A percentile compares a stretch with the other conserved stretches of the same genome.
Conservation (phyloP, 805 yeast species). For the Tetrapisispora taiwanensis region DNA sequence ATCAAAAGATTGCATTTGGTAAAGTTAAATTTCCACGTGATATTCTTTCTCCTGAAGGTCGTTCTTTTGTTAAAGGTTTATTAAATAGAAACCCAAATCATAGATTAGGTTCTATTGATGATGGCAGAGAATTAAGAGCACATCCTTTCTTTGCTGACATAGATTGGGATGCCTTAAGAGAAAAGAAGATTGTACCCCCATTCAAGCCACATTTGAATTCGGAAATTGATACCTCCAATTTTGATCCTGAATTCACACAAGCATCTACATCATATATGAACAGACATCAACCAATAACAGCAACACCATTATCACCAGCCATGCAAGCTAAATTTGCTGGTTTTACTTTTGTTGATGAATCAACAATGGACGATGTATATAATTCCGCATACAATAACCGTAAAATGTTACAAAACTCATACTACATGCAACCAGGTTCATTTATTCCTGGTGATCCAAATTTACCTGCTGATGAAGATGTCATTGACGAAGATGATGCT, state of each 20-base stretch:
- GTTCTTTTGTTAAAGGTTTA: constrained; percentile 90
- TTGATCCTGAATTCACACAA: constrained; percentile 95
- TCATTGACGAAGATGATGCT: constrained; percentile 46
- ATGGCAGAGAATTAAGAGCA: constrained; percentile 83
- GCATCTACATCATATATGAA: constrained; percentile 77
- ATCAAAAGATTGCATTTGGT: constrained; percentile 96
- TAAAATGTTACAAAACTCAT: constrained; percentile 30
- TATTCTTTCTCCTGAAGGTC: constrained; percentile 83
- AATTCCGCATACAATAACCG: constrained; percentile 27
- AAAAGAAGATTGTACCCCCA: constrained; percentile 89
- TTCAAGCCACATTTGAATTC: constrained; percentile 86
- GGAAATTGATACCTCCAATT: constrained; percentile 91
- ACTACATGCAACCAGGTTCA: constrained; percentile 50
- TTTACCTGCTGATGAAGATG: constrained; percentile 76
- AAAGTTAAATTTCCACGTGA: constrained; percentile 96
- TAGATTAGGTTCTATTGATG: constrained; percentile 82
- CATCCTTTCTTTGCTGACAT: constrained; percentile 88
- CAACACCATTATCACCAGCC: constrained; percentile 69
- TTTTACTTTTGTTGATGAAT: constrained; percentile 91
- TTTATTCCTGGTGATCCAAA: constrained; percentile 73
- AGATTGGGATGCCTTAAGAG: constrained; percentile 74
- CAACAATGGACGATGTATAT: constrained; percentile 82
- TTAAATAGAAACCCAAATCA: constrained; percentile 93
- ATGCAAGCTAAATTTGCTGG: constrained; percentile 96
- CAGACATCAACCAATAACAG: constrained; percentile 42